Conservation (phyloP, 108 stramenopile species). For the Nitzschia inconspicua region DNA sequence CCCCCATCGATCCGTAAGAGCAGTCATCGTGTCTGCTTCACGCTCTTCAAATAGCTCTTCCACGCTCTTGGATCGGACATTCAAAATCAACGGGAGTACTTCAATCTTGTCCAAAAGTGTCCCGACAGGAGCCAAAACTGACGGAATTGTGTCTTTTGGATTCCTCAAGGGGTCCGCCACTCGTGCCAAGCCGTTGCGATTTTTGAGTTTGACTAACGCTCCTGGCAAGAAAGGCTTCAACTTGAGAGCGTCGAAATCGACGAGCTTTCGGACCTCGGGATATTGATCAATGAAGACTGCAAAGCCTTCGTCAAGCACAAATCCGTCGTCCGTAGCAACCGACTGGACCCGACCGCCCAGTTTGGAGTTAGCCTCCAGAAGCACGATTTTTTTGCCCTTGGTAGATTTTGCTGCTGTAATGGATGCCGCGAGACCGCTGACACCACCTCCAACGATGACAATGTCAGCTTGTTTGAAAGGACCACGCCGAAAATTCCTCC, state of each 20-base stretch:
- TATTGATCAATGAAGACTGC: constrained; percentile 89
- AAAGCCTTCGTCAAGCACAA: constrained; percentile 78
- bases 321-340: constrained; percentile 67
- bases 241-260: constrained; percentile 64
- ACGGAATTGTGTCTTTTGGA: constrained; percentile 40
- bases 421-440: constrained; percentile 73
- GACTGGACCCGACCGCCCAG: constrained; percentile 79
- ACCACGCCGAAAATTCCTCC: too few relatives aligned
- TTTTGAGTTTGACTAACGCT: constrained; percentile 61
- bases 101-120: constrained; percentile 58
- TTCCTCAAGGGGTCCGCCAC: constrained; percentile 81
- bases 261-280: constrained; percentile 52
- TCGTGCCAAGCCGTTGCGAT: constrained; percentile 28
- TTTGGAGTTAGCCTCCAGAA: constrained; percentile 55
- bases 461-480: constrained; percentile 29
- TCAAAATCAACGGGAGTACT: constrained; percentile 55
- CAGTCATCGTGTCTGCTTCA: constrained; percentile 64
- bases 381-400: constrained; percentile 27
- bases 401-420: constrained; percentile 37
- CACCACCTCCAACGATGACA: constrained; percentile 75
- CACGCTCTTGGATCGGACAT: constrained; percentile 48
- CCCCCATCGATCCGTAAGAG: constrained; percentile 56
- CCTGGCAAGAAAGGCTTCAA: constrained; percentile 70
- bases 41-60: constrained; percentile 69
- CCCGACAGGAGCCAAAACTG: constrained; percentile 69